Conservation (phyloP, 352 stramenopile species). For the Globisporangium perplexum region DNA sequence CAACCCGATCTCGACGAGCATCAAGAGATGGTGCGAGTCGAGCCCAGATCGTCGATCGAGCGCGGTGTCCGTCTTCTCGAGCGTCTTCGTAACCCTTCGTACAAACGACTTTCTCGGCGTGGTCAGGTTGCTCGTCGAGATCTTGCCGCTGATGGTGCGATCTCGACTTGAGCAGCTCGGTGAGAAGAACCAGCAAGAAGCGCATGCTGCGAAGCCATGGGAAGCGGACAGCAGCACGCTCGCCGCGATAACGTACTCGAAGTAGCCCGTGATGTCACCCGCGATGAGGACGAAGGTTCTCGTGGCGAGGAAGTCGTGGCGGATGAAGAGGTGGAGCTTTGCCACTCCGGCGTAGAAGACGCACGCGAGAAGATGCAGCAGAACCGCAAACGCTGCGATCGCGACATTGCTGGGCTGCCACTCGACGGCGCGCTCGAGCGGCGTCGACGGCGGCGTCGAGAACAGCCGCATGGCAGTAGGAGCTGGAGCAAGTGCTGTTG, state of each 20-base stretch:
- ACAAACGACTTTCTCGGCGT: too few species aligned
- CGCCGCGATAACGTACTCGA: neutral
- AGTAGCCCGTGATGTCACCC: neutral
- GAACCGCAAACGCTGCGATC: neutral
- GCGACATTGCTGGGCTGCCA: too few species aligned
- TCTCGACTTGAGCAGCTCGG: neutral
- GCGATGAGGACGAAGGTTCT: neutral
- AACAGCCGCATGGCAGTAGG: too few species aligned
- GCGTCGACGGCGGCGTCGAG: too few species aligned
- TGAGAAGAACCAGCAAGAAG: neutral
- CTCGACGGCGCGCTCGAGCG: too few species aligned
- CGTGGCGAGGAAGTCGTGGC: too few species aligned
- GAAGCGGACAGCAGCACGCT: neutral
- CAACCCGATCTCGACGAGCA: neutral
- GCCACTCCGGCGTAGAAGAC: neutral
- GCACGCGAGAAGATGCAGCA: conserved; percentile 1
- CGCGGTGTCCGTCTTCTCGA: neutral
- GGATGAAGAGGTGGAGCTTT: conserved; percentile 1
- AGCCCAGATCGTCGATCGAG: neutral
- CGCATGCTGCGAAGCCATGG: neutral
- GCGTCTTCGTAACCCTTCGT: neutral
- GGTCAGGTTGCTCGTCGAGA: too few species aligned
- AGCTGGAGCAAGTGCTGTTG: too few species aligned
- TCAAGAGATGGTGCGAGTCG: neutral
- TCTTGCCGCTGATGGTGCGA: too few species aligned